phyloP scores from a whole-genome alignment of 2,329 filamentous ascomycete genomes.

The Proliferodiscus dingleyae region DNA sequence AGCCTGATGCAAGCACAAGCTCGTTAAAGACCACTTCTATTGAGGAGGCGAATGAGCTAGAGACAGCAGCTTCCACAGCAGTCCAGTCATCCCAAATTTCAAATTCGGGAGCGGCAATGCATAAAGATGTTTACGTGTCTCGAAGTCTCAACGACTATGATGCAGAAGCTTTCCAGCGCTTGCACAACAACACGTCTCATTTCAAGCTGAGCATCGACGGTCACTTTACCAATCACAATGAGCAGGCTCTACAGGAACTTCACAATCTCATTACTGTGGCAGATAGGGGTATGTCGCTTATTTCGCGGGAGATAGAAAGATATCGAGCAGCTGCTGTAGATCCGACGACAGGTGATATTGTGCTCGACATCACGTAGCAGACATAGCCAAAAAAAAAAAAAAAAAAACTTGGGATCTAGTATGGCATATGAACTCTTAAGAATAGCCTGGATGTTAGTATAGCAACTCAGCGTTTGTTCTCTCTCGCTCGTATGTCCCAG shows the following conservation, averaged over 20 bases:
- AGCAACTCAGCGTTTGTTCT: too few relatives aligned
- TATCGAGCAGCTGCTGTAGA: conserved; percentile 6
- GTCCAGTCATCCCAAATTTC: background rate
- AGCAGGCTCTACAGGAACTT: conserved; percentile 27
- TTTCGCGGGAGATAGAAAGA: conserved; percentile 15
- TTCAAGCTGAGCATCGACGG: conserved; percentile 31
- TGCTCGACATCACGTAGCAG: background rate
- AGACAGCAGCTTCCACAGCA: background rate
- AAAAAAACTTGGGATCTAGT: too few relatives aligned
- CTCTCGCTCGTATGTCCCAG: too few relatives aligned
- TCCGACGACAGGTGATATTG: background rate
- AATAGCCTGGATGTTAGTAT: too few relatives aligned
- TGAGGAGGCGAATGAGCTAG: background rate
- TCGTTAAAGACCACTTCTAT: background rate
- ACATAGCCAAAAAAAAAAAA: too few relatives aligned
- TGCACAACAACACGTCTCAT: conserved; percentile 28
- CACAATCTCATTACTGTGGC: conserved; percentile 30
- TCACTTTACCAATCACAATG: conserved; percentile 30
- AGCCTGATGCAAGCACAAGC: conserved; percentile 3
- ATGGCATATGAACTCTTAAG: too few relatives aligned
- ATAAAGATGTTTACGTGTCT: background rate
- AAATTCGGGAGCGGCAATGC: background rate
- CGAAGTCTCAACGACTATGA: conserved; percentile 21
- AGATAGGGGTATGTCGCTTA: conserved; percentile 27
- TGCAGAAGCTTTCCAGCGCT: conserved; percentile 26